These are phyloP conservation scores for Globisporangium iwayamae DNA, from an alignment of 352 stramenopile species.

Conservation along the genomic window DNA sequence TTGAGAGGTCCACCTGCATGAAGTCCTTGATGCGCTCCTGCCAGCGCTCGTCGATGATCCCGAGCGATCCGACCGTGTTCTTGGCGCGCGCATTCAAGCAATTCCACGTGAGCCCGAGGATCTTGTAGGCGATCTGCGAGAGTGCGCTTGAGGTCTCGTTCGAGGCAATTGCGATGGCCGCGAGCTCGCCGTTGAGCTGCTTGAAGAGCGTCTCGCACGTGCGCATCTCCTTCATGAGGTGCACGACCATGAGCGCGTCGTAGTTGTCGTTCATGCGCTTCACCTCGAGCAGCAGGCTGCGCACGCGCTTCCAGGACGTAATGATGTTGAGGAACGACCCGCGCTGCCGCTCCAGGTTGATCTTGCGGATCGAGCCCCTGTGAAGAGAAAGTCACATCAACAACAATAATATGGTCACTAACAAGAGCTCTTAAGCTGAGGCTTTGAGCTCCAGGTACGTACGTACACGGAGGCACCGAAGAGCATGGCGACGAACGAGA, in stretches of 20 bases:
- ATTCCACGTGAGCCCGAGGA: slow-evolving; percentile 60
- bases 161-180: slow-evolving; percentile 57
- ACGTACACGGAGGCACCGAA: slow-evolving; percentile 66
- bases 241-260: slow-evolving; percentile 60
- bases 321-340: slow-evolving; percentile 61
- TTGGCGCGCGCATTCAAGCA: slow-evolving; percentile 37
- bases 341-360: slow-evolving; percentile 66
- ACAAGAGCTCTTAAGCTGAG: neutral
- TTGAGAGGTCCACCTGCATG: slow-evolving; percentile 34
- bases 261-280: slow-evolving; percentile 42
- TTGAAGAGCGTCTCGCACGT: slow-evolving; percentile 75
- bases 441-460: too few species aligned
- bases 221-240: slow-evolving; percentile 81
- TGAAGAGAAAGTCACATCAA: too few species aligned
- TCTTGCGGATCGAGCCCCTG: slow-evolving; percentile 40
- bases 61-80: slow-evolving; percentile 28
- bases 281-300: slow-evolving; percentile 41
- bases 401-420: neutral
- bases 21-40: slow-evolving; percentile 68
- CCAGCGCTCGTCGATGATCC: slow-evolving; percentile 61
- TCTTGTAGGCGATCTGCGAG: slow-evolving; percentile 64
- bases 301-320: slow-evolving; percentile 76
- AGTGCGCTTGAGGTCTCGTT: slow-evolving; percentile 70
- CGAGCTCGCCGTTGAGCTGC: slow-evolving; percentile 64
- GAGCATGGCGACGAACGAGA: slow-evolving; percentile 78